A percentile compares a stretch with the other conserved stretches of the same genome.
Evolutionary conservation across 176 grass and related monocot genomes (phyloP).

Genomic region (Carex scoparia): DNA sequence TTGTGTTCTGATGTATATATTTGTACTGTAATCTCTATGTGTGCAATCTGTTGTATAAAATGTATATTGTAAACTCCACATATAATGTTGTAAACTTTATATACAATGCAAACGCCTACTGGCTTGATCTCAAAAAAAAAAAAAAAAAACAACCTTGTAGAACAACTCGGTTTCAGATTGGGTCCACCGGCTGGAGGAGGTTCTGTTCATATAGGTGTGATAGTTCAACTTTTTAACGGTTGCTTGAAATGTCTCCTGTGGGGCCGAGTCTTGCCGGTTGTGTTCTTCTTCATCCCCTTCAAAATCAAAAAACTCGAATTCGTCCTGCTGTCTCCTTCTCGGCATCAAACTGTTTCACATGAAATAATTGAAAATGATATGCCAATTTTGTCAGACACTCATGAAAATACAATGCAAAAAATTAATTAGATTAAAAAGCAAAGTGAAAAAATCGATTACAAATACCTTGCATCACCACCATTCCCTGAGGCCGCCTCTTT

Average conservation of each 20-base stretch:
- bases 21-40: no score
- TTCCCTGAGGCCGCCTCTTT: constrained; percentile 1
- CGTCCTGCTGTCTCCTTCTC: constrained; percentile 1
- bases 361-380: background rate
- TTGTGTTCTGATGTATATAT: no score
- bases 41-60: no score
- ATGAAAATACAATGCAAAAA: background rate
- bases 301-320: constrained; percentile 9
- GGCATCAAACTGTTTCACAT: background rate
- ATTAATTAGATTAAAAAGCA: background rate
- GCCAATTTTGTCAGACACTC: background rate
- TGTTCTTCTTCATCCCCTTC: constrained; percentile 17
- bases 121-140: no score
- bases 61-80: no score
- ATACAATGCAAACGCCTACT: no score
- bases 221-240: constrained; percentile 70
- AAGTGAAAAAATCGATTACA: background rate
- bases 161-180: constrained; percentile 79
- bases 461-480: constrained; percentile 1
- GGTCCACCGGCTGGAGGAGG: constrained; percentile 49
- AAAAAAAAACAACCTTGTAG: constrained; percentile 31
- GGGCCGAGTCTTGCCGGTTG: background rate
- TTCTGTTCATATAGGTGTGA: constrained; percentile 73
- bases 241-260: background rate
- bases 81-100: no score